Percentiles rank a stretch among this genome's conserved stretches.
These are phyloP conservation scores for Ceratobasidium sp. DNA, from an alignment of 1,284 basidiomycete species.

Conservation along the genomic window DNA sequence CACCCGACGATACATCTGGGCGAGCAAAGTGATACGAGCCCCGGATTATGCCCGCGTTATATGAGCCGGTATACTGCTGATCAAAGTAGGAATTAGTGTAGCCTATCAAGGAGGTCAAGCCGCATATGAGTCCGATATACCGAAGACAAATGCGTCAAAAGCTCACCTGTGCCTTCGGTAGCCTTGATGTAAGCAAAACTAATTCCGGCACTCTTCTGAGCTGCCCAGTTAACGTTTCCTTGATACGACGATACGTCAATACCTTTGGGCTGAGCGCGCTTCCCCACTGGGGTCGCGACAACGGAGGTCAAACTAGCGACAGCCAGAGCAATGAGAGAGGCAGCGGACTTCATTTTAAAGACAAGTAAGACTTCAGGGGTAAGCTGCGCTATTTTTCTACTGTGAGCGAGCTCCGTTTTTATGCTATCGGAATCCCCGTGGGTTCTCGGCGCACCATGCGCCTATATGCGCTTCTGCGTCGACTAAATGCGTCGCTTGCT, in stretches of 20 bases:
- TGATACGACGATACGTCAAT: conserved; percentile 70
- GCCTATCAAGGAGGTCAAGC: conserved; percentile 48
- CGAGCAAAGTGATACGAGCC: conserved; percentile 74
- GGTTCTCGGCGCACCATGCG: neutral
- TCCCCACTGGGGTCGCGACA: conserved; percentile 51
- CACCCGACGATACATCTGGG: conserved; percentile 65
- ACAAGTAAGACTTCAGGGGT: too few species aligned
- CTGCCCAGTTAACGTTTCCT: conserved; percentile 66
- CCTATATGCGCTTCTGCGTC: neutral
- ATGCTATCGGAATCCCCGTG: neutral
- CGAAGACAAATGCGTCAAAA: conserved; percentile 18
- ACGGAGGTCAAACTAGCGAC: conserved; percentile 6
- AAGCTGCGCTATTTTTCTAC: neutral
- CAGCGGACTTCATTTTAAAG: conserved; percentile 15
- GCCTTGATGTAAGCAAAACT: conserved; percentile 78
- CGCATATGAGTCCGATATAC: conserved; percentile 1
- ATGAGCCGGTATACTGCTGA: conserved; percentile 67
- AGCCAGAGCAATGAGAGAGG: conserved; percentile 17
- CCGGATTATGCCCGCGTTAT: conserved; percentile 68
- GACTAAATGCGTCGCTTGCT: neutral
- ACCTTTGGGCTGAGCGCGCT: conserved; percentile 56
- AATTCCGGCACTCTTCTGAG: conserved; percentile 68
- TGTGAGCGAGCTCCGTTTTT: neutral
- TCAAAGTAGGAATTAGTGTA: conserved; percentile 62
- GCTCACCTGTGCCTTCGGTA: conserved; percentile 72